Evolutionary conservation across 768 basidiomycete species (phyloP).

Genomic region (Kwoniella bestiolae): DNA sequence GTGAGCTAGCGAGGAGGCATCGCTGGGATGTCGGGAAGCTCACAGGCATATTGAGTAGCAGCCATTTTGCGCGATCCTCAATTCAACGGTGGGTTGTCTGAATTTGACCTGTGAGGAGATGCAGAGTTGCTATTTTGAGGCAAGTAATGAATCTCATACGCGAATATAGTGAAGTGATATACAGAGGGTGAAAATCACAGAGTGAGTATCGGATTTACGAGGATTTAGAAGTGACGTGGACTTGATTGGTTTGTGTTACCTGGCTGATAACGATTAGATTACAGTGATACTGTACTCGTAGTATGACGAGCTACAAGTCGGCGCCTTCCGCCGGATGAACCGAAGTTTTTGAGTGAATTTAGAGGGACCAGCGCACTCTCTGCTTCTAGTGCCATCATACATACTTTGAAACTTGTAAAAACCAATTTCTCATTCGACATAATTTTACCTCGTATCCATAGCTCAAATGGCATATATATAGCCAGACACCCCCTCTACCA

Average conservation of each 20-base stretch:
- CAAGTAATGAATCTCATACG: too few relatives aligned
- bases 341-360: neutral
- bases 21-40: constrained; percentile 4
- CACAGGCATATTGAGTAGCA: constrained; percentile 45
- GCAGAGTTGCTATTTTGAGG: too few relatives aligned
- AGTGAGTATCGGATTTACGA: too few relatives aligned
- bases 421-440: constrained; percentile 12
- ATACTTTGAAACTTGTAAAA: constrained; percentile 7
- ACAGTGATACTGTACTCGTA: neutral
- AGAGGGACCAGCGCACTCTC: neutral
- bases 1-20: neutral
- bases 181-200: too few relatives aligned
- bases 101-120: too few relatives aligned
- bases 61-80: constrained; percentile 24
- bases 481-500: neutral
- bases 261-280: constrained; percentile 9
- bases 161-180: too few relatives aligned
- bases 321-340: constrained; percentile 5
- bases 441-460: neutral
- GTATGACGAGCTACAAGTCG: neutral
- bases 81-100: too few relatives aligned
- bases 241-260: too few relatives aligned
- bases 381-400: neutral
- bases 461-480: constrained; percentile 20
- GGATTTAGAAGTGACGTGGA: constrained; percentile 10